Base-by-base conservation (phyloP, 1,284 basidiomycete species). In the Rhodotorula mucilaginosa region DNA sequence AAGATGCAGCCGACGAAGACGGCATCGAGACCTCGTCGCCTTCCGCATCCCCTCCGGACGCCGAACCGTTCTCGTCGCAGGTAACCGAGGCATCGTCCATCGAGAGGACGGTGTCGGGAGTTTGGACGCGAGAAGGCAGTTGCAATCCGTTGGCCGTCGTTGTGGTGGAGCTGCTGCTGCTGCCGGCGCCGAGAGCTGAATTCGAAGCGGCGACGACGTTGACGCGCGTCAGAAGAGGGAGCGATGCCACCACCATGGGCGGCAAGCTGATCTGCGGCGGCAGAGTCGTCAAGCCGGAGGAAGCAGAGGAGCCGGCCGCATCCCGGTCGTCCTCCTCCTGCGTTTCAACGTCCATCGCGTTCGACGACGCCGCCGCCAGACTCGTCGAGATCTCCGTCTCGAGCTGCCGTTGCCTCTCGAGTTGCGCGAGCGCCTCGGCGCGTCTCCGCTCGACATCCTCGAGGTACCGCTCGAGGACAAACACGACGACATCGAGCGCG, bases 401-500 rank as follows among this genome's bases (percentile, higher is more conserved):
- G 29, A 26, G 65, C 21, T 49, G 46, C 51, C 60, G 69, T 46
- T 64, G 61, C 68, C 65, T 67, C 15, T 72, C 66, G 21, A 66
- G 18, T 18, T 58, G 69, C 29, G 67, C 74, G 54, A 69, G 68
- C 34, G 64, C 64, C 54, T 56, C 26, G 7, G n/a, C 2, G 46
- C 73, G 64, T 54, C 72, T 71, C 84, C 83, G 70, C 86, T 82
- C 78, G 75, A 90, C 82, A 47, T 80, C 79, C 56, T 79, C 76
- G 34, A 83, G 76, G 74, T 82, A 98, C 44, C 91, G 91, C 82
- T 97, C 94, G 47, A 99, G 85, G 47, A 99, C 92, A 78, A 92
- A 92, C 8, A 94, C 92, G 3, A 97, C 93, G 51, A 98, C 91
- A 72, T 97, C 93, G 26, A 99, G 85, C 2, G 95, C 93, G 39